Evolutionary conservation across 208 protist genomes (phyloP).

Genomic region (Lotmaria passim): DNA sequence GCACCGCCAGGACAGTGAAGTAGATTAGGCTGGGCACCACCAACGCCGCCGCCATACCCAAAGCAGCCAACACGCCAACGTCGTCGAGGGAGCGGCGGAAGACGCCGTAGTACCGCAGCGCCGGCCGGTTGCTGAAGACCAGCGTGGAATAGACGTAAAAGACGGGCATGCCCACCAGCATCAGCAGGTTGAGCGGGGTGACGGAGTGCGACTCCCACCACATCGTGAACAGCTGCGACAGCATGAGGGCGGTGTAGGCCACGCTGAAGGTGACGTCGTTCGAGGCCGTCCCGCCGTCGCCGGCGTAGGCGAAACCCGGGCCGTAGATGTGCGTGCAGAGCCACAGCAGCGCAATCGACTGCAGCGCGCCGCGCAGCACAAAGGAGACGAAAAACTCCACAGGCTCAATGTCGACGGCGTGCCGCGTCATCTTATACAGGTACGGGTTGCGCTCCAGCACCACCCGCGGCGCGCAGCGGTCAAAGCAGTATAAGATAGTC

Average conservation of each 20-base stretch:
- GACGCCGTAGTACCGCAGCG: slow-evolving; percentile 71
- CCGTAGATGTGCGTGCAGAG: slow-evolving; percentile 55
- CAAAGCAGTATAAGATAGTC: slow-evolving; percentile 89
- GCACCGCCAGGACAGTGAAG: slow-evolving; percentile 11
- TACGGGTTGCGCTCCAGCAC: slow-evolving; percentile 73
- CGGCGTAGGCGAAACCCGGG: slow-evolving; percentile 36
- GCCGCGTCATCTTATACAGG: slow-evolving; percentile 80
- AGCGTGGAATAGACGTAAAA: slow-evolving; percentile 60
- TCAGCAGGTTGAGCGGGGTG: slow-evolving; percentile 70
- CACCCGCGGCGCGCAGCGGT: slow-evolving; percentile 78
- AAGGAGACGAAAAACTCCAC: slow-evolving; percentile 77
- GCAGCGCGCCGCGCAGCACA: slow-evolving; percentile 72
- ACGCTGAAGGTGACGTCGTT: slow-evolving; percentile 84
- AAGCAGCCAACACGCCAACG: slow-evolving; percentile 38
- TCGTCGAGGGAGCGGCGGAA: slow-evolving; percentile 49
- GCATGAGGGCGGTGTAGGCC: slow-evolving; percentile 87
- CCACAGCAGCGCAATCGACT: slow-evolving; percentile 73
- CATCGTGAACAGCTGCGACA: slow-evolving; percentile 87
- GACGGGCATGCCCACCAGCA: slow-evolving; percentile 72
- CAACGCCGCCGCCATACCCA: slow-evolving; percentile 51
- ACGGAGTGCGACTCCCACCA: slow-evolving; percentile 87
- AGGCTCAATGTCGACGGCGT: slow-evolving; percentile 53
- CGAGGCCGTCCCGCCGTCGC: slow-evolving; percentile 39
- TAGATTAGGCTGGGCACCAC: slow-evolving; percentile 54
- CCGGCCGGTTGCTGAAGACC: slow-evolving; percentile 46